Percentiles rank a stretch among this genome's conserved stretches.
Evolutionary conservation across 805 yeast species (phyloP).

Genomic region (Myxozyma lipomycoides): DNA sequence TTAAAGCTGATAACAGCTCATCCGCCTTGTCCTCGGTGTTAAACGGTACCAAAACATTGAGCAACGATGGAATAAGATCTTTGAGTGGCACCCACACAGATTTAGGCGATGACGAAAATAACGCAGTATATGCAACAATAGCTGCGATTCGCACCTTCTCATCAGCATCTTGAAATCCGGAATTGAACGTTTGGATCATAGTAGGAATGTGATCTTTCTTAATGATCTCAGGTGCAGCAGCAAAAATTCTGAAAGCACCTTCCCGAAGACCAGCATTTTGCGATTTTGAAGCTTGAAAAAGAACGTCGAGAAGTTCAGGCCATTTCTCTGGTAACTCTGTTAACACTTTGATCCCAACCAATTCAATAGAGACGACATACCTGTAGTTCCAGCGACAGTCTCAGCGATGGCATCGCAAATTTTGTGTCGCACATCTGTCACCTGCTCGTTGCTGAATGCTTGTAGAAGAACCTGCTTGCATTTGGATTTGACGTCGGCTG

Average conservation of each 20-base stretch:
- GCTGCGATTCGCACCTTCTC: constrained; percentile 90
- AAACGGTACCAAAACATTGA: constrained; percentile 83
- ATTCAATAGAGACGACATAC: constrained; percentile 27
- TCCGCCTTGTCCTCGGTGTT: constrained; percentile 72
- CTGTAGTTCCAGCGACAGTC: constrained; percentile 50
- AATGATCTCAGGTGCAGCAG: constrained; percentile 76
- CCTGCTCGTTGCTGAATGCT: constrained; percentile 65
- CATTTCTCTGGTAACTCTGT: constrained; percentile 52
- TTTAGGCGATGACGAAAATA: constrained; percentile 78
- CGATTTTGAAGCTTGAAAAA: constrained; percentile 60
- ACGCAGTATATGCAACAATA: constrained; percentile 86
- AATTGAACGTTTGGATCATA: constrained; percentile 64
- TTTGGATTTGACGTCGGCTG: constrained; percentile 54
- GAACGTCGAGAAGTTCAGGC: constrained; percentile 74
- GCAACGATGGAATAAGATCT: constrained; percentile 73
- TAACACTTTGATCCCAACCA: background rate
- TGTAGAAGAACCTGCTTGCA: constrained; percentile 62
- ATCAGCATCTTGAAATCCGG: constrained; percentile 73
- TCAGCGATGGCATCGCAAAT: constrained; percentile 92
- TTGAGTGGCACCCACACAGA: constrained; percentile 71
- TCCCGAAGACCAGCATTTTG: constrained; percentile 71
- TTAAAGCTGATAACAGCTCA: constrained; percentile 83
- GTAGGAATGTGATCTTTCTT: constrained; percentile 54
- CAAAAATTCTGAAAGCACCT: constrained; percentile 82
- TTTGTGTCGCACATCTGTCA: constrained; percentile 82